These are phyloP conservation scores for Lindgomyces ingoldianus DNA, from an alignment of 495 filamentous ascomycete species.

Conservation along the genomic window DNA sequence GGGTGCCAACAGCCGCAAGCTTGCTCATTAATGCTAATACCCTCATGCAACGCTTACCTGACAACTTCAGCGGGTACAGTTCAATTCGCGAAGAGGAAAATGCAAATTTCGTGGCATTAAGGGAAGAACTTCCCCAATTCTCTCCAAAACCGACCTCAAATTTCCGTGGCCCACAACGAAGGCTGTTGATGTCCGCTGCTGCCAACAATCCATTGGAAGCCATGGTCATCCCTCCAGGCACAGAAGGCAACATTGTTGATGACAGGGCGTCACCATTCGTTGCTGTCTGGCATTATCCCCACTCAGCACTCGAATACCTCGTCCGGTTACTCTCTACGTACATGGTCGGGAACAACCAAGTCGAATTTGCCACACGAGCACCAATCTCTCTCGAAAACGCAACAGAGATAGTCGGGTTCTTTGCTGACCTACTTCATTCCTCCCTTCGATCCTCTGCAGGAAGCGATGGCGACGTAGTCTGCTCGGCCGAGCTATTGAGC, in stretches of 20 bases:
- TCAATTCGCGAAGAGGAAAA: constrained; percentile 83
- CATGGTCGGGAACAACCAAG: constrained; percentile 29
- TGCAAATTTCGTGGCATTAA: constrained; percentile 63
- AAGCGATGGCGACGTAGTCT: not conserved
- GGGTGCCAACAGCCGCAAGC: constrained; percentile 52
- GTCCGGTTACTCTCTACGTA: constrained; percentile 65
- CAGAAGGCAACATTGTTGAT: constrained; percentile 38
- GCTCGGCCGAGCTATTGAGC: constrained; percentile 39
- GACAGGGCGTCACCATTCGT: constrained; percentile 63
- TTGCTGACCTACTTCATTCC: constrained; percentile 58
- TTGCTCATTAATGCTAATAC: constrained; percentile 63
- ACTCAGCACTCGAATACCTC: constrained; percentile 75
- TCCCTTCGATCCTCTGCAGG: constrained; percentile 19
- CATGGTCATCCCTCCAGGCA: constrained; percentile 24
- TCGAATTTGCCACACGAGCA: constrained; percentile 31
- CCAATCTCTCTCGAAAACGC: constrained; percentile 52
- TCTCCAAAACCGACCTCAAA: not conserved
- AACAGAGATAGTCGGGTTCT: constrained; percentile 64
- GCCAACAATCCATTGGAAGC: not conserved
- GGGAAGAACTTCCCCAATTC: constrained; percentile 57
- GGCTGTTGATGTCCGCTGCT: not conserved
- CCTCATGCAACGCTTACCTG: constrained; percentile 71
- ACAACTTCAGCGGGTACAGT: constrained; percentile 66
- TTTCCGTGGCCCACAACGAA: not conserved
- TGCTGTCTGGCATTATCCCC: constrained; percentile 67